Percentiles rank a stretch among this genome's conserved stretches.
phyloP scores from a whole-genome alignment of 1,284 basidiomycete genomes.

The Sanghuangporus baumii region DNA sequence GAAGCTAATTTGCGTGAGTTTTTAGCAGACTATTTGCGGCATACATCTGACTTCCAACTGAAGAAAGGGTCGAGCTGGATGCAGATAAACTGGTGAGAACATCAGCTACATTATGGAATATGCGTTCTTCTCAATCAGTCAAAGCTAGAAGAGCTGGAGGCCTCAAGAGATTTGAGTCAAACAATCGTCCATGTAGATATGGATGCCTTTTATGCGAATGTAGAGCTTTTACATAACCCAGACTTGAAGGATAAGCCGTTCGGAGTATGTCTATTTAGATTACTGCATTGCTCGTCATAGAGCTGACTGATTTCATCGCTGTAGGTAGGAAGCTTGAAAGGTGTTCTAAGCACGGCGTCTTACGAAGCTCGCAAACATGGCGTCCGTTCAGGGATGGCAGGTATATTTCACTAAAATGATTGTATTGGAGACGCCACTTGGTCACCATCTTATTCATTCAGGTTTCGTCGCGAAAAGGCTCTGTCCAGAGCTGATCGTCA shows the following conservation, averaged over 20 bases:
- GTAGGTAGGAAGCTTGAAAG: slow-evolving; percentile 21
- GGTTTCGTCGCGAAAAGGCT: slow-evolving; percentile 54
- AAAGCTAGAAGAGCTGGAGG: slow-evolving; percentile 74
- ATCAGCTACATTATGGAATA: neutral
- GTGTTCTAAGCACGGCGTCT: slow-evolving; percentile 44
- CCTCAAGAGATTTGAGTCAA: slow-evolving; percentile 74
- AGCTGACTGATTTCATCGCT: neutral
- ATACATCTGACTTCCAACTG: neutral
- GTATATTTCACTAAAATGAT: slow-evolving; percentile 14
- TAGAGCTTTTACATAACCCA: slow-evolving; percentile 79
- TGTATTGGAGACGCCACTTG: neutral
- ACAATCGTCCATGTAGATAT: slow-evolving; percentile 85
- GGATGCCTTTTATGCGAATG: slow-evolving; percentile 74
- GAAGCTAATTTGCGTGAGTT: slow-evolving; percentile 56
- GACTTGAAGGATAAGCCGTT: slow-evolving; percentile 80
- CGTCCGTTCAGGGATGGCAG: slow-evolving; percentile 41
- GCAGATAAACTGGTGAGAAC: slow-evolving; percentile 46
- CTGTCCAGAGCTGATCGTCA: slow-evolving; percentile 49
- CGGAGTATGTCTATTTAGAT: slow-evolving; percentile 46
- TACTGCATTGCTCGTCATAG: neutral
- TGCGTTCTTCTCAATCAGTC: neutral
- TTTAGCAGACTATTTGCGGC: neutral
- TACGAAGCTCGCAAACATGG: slow-evolving; percentile 49
- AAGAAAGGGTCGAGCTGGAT: slow-evolving; percentile 36
- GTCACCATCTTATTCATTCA: neutral